Conservation (phyloP, 1,284 basidiomycete genomes). For the Ustilago esculenta region DNA sequence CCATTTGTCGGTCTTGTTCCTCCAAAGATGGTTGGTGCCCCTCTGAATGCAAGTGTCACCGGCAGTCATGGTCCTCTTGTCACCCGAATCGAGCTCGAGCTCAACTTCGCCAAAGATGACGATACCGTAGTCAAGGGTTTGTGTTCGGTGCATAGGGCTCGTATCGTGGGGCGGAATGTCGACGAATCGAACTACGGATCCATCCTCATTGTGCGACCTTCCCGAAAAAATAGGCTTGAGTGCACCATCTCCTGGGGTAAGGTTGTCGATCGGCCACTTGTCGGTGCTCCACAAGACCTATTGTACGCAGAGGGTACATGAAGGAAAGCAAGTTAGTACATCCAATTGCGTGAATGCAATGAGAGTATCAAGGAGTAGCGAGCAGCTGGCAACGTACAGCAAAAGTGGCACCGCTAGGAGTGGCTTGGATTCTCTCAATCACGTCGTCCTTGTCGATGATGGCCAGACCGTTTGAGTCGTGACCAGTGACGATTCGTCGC, state of each 20-base stretch:
- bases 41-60: slow-evolving; percentile 31
- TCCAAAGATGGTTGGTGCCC: slow-evolving; percentile 37
- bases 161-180: slow-evolving; percentile 15
- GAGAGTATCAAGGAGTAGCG: too few relatives aligned
- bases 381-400: slow-evolving; percentile 12
- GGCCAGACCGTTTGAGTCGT: slow-evolving; percentile 8
- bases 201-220: slow-evolving; percentile 18
- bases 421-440: slow-evolving; percentile 8
- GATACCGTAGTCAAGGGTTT: slow-evolving; percentile 41
- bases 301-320: too few relatives aligned
- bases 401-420: slow-evolving; percentile 12
- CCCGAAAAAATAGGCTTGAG: slow-evolving; percentile 25
- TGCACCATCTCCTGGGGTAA: slow-evolving; percentile 17
- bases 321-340: too few relatives aligned
- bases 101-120: slow-evolving; percentile 38
- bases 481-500: slow-evolving; percentile 22
- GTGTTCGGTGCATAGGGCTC: slow-evolving; percentile 31
- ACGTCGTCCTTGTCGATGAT: slow-evolving; percentile 19
- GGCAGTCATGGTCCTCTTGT: slow-evolving; percentile 8
- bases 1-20: slow-evolving; percentile 30
- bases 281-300: slow-evolving; percentile 34
- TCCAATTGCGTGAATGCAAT: too few relatives aligned
- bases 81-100: slow-evolving; percentile 28
- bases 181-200: slow-evolving; percentile 32
- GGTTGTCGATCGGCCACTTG: slow-evolving; percentile 16